Conservation (phyloP, 495 filamentous ascomycete genomes). For the Aspergillus hancockii region DNA sequence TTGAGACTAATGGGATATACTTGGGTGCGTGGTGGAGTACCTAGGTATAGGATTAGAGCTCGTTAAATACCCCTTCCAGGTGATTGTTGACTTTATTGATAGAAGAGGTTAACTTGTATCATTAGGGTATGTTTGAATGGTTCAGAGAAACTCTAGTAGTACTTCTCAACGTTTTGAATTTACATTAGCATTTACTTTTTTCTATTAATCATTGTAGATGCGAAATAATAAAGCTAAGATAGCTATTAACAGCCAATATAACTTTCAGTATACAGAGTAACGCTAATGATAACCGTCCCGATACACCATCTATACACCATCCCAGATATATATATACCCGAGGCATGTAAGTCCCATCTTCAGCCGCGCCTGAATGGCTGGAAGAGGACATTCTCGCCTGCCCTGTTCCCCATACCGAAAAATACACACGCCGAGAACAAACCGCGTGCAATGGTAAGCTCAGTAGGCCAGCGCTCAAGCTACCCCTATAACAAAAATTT, state of each 20-base stretch:
- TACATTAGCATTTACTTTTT: neutral
- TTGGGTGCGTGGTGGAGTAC: no score
- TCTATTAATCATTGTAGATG: neutral
- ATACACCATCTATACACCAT: neutral
- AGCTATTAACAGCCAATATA: neutral
- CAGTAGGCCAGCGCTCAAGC: neutral
- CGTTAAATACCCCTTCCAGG: no score
- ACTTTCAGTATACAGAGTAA: neutral
- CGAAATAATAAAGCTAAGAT: neutral
- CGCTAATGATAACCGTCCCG: neutral
- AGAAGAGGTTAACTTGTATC: no score
- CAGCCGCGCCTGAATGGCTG: neutral
- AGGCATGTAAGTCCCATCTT: neutral
- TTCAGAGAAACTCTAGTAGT: no score
- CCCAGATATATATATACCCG: constrained; percentile 1
- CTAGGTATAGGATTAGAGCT: no score
- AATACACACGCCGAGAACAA: neutral
- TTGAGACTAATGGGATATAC: no score
- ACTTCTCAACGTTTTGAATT: no score
- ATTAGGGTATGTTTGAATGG: no score
- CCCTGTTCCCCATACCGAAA: neutral
- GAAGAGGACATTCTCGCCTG: neutral
- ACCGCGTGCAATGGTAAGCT: neutral
- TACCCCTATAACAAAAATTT: neutral
- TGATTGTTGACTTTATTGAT: no score